Conservation (phyloP, 768 basidiomycete species). For the Tricholoma hemisulphureum region DNA sequence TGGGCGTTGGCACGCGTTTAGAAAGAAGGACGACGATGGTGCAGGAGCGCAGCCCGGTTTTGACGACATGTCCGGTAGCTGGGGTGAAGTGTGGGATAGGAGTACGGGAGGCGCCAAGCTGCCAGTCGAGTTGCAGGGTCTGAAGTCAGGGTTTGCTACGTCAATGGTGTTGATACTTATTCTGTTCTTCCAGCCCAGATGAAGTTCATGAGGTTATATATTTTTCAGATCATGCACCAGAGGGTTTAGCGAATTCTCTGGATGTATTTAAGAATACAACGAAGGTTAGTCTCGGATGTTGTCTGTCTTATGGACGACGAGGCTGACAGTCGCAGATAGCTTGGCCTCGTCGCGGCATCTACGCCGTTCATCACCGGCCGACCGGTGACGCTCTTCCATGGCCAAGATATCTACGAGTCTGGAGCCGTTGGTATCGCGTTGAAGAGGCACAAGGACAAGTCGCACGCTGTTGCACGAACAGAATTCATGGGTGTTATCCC, state of each 20-base stretch:
- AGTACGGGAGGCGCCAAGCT: slow-evolving; percentile 23
- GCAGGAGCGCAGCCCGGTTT: not conserved
- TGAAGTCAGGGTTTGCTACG: slow-evolving; percentile 33
- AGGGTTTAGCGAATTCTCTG: slow-evolving; percentile 51
- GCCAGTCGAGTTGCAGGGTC: slow-evolving; percentile 37
- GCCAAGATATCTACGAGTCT: slow-evolving; percentile 50
- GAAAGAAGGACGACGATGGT: slow-evolving; percentile 32
- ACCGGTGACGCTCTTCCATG: slow-evolving; percentile 65
- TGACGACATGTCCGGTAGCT: slow-evolving; percentile 32
- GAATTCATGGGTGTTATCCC: slow-evolving; percentile 41
- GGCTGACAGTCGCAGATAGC: slow-evolving; percentile 29
- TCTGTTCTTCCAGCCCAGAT: slow-evolving; percentile 22
- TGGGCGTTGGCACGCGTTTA: slow-evolving; percentile 68
- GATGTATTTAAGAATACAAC: slow-evolving; percentile 41
- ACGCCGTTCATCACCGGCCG: slow-evolving; percentile 80
- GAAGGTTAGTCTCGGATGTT: slow-evolving; percentile 41
- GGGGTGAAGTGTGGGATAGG: slow-evolving; percentile 53
- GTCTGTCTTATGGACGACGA: not conserved
- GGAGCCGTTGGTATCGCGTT: slow-evolving; percentile 74
- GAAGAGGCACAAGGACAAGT: slow-evolving; percentile 1
- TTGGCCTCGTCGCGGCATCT: slow-evolving; percentile 68
- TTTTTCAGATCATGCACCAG: slow-evolving; percentile 56
- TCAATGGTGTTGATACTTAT: not conserved
- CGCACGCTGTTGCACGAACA: slow-evolving; percentile 13
- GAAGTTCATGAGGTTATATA: slow-evolving; percentile 44